phyloP scores from a whole-genome alignment of 2,329 filamentous ascomycete species.

The Magnaporthiopsis incrustans region DNA sequence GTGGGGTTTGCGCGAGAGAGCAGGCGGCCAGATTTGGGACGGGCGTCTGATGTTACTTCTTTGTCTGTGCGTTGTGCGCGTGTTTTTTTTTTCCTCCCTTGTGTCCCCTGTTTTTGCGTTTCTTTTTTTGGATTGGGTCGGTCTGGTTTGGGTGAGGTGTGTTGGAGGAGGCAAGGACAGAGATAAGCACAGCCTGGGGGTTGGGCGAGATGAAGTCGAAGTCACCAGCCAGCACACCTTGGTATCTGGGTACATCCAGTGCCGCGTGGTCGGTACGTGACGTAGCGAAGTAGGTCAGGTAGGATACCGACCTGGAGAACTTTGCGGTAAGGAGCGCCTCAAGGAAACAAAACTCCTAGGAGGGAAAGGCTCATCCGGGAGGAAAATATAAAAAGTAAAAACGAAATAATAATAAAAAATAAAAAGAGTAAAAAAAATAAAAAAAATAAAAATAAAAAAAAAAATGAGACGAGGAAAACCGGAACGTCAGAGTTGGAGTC shows the following conservation, averaged over 20 bases:
- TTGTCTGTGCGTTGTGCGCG: constrained; percentile 17
- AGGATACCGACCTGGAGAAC: neutral
- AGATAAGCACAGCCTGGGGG: neutral
- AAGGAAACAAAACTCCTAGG: neutral
- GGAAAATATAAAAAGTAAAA: neutral
- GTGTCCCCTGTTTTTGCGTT: neutral
- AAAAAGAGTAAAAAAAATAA: neutral
- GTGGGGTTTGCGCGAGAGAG: neutral
- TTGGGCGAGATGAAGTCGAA: neutral
- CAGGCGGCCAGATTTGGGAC: neutral
- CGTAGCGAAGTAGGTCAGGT: neutral
- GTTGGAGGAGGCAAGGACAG: neutral
- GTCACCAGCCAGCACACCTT: neutral
- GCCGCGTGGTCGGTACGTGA: neutral
- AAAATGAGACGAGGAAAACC: neutral
- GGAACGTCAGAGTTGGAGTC: neutral
- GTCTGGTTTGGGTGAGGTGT: neutral
- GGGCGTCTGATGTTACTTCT: neutral
- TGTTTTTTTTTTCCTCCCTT: neutral
- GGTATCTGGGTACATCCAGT: neutral
- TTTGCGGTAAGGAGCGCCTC: neutral
- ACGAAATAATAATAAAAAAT: neutral
- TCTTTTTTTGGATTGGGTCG: neutral
- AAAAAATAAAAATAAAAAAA: too few species aligned
- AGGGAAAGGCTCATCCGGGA: neutral